phyloP scores from a whole-genome alignment of 768 basidiomycete genomes.

The Mycena venus region DNA sequence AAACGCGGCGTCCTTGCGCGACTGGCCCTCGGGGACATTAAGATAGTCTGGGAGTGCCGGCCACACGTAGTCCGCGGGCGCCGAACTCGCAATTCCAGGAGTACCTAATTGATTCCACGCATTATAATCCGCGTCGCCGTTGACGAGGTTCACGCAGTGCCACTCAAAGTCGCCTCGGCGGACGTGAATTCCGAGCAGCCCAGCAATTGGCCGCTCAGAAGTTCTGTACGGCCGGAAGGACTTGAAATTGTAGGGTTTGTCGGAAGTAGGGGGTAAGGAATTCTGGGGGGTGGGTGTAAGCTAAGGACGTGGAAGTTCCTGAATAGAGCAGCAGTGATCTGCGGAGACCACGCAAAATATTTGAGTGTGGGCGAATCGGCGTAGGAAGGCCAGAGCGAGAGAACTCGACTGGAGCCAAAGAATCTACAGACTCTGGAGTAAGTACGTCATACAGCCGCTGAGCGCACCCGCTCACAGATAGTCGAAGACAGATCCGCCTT shows the following conservation, averaged over 20 bases:
- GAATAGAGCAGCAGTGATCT: slow-evolving; percentile 8
- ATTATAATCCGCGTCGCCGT: slow-evolving; percentile 48
- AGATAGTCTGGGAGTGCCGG: slow-evolving; percentile 46
- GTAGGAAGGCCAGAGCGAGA: slow-evolving; percentile 23
- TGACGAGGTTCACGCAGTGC: slow-evolving; percentile 57
- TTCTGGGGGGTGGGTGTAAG: neutral
- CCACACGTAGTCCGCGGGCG: slow-evolving; percentile 41
- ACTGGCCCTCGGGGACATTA: slow-evolving; percentile 30
- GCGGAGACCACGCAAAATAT: slow-evolving; percentile 27
- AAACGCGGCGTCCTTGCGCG: slow-evolving; percentile 44
- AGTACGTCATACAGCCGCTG: neutral
- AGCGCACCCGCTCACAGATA: neutral
- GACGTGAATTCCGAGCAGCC: slow-evolving; percentile 63
- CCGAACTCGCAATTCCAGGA: neutral
- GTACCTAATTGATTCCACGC: slow-evolving; percentile 57
- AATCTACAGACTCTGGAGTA: neutral
- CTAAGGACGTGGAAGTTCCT: slow-evolving; percentile 16
- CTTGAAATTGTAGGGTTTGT: neutral
- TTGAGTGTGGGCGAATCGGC: neutral
- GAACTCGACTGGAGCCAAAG: neutral
- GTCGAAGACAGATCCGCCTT: neutral
- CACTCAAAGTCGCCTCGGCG: slow-evolving; percentile 62
- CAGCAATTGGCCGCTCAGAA: slow-evolving; percentile 40
- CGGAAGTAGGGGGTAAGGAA: neutral
- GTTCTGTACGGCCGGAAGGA: neutral